Evolutionary conservation across 1,139 yeast species (phyloP).

Genomic region (Yamadazyma siamensis): DNA sequence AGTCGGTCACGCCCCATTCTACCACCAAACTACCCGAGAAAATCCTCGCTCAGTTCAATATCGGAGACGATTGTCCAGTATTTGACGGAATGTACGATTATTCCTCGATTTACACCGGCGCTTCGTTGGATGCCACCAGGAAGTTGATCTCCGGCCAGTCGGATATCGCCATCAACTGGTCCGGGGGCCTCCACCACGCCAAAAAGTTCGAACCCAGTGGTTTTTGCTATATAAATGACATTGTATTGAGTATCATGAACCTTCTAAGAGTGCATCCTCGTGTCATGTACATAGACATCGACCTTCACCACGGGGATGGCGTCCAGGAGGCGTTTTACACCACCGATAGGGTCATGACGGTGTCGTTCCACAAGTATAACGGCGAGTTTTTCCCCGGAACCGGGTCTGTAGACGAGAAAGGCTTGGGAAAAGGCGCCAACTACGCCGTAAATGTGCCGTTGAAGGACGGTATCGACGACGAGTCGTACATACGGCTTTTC

Average conservation of each 20-base stretch:
- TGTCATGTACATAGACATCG: constrained; percentile 93
- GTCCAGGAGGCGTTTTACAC: constrained; percentile 97
- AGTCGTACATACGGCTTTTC: constrained; percentile 70
- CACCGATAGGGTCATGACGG: constrained; percentile 96
- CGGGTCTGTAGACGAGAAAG: constrained; percentile 84
- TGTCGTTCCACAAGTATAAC: constrained; percentile 92
- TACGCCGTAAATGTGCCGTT: constrained; percentile 86
- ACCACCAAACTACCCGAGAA: constrained; percentile 53
- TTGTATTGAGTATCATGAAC: constrained; percentile 85
- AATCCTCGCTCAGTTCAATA: constrained; percentile 73
- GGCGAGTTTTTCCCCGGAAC: constrained; percentile 98
- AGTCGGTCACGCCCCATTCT: constrained; percentile 79
- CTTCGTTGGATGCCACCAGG: constrained; percentile 96
- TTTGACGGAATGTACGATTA: constrained; percentile 95
- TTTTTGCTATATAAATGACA: constrained; percentile 73
- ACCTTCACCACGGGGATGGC: constrained; percentile 98
- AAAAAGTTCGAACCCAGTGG: constrained; percentile 95
- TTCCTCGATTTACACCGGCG: constrained; percentile 93
- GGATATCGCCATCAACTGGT: constrained; percentile 94
- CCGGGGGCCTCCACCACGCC: constrained; percentile 97
- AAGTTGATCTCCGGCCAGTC: constrained; percentile 88
- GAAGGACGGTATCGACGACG: constrained; percentile 91
- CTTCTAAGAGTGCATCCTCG: constrained; percentile 88
- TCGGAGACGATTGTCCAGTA: constrained; percentile 96
- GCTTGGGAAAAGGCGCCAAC: constrained; percentile 86